phyloP scores from a whole-genome alignment of 192 early-diverging fungal species.

The Mortierella hygrophila region DNA sequence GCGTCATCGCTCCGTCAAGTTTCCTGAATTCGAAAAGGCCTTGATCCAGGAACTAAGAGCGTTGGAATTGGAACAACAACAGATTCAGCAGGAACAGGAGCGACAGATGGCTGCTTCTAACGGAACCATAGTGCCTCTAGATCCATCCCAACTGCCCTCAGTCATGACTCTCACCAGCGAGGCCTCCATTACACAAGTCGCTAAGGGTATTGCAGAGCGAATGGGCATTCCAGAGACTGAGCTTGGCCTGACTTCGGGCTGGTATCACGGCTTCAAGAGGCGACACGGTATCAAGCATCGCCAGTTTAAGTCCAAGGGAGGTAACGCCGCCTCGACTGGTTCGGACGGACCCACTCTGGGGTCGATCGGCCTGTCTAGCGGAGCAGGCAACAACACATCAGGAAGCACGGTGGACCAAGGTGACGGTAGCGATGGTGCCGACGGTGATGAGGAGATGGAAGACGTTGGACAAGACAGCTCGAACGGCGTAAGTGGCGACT shows the following conservation, averaged over 20 bases:
- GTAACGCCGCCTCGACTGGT: conserved; percentile 3
- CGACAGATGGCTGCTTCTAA: not conserved
- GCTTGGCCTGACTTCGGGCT: conserved; percentile 51
- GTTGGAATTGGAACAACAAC: conserved; percentile 47
- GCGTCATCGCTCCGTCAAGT: conserved; percentile 55
- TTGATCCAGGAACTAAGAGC: conserved; percentile 51
- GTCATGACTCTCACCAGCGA: conserved; percentile 53
- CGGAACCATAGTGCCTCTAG: not conserved
- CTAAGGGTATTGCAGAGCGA: conserved; percentile 55
- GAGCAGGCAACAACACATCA: conserved; percentile 1
- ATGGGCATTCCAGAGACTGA: conserved; percentile 49
- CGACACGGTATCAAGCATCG: conserved; percentile 58
- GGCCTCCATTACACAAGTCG: conserved; percentile 53
- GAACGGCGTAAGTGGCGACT: not conserved
- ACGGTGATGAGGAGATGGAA: conserved; percentile 53
- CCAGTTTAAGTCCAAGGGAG: conserved; percentile 39
- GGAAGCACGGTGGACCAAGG: conserved; percentile 13
- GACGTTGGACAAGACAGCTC: conserved; percentile 30
- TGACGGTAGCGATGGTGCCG: conserved; percentile 42
- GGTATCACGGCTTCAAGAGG: conserved; percentile 56
- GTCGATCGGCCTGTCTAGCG: not conserved
- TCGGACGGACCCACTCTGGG: conserved; percentile 5
- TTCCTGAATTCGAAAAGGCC: conserved; percentile 55
- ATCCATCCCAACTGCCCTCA: conserved; percentile 27
- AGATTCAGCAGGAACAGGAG: conserved; percentile 53